Conservation (phyloP, 73 alveolate genomes). For the Tetrahymena borealis region DNA sequence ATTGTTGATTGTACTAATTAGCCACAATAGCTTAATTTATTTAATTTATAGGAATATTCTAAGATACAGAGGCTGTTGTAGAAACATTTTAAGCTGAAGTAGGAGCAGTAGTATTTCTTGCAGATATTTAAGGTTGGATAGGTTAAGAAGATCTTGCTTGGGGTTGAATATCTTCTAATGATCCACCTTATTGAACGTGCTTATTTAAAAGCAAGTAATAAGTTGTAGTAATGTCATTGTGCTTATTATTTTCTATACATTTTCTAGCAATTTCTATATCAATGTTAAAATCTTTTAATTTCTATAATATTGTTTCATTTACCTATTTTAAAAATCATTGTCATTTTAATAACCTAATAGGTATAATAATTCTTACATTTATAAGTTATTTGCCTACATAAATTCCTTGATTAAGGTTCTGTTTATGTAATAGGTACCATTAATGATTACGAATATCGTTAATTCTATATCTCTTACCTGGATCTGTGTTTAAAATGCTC, state of each 20-base stretch:
- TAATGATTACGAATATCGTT: slow-evolving; percentile 81
- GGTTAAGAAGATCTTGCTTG: not conserved
- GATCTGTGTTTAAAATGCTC: slow-evolving; percentile 78
- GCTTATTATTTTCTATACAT: slow-evolving; percentile 60
- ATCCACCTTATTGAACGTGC: not conserved
- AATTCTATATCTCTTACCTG: slow-evolving; percentile 72
- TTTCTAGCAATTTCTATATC: slow-evolving; percentile 8
- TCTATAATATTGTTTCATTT: not conserved
- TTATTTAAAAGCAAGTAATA: slow-evolving; percentile 50
- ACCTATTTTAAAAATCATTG: too few species aligned
- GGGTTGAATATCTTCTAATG: not conserved
- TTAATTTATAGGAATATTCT: not conserved
- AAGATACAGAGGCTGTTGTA: not conserved
- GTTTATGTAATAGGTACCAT: slow-evolving; percentile 69
- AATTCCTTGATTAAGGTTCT: slow-evolving; percentile 31
- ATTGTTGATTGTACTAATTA: not conserved
- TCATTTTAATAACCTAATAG: not conserved
- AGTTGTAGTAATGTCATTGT: slow-evolving; percentile 76
- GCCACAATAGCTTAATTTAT: not conserved
- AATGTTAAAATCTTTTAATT: not conserved
- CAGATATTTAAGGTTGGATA: not conserved
- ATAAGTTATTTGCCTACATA: slow-evolving; percentile 51
- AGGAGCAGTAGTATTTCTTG: not conserved
- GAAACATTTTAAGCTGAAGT: not conserved
- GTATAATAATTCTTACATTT: slow-evolving; percentile 10